Evolutionary conservation across 306 rosid genomes (phyloP).

Genomic region (Rubus idaeus): DNA sequence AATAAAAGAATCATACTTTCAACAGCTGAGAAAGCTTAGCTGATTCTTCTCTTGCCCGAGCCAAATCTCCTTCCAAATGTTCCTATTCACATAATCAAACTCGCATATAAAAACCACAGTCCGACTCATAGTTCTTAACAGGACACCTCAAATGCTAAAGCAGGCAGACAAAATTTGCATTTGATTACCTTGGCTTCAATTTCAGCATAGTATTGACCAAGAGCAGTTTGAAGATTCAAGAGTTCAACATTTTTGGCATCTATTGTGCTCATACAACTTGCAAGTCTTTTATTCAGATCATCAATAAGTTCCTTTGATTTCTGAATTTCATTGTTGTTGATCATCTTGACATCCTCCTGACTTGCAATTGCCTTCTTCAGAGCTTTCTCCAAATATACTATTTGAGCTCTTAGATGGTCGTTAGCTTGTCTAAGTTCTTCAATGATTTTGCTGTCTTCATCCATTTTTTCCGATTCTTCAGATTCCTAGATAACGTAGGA

Average conservation of each 20-base stretch:
- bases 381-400: constrained; percentile 69
- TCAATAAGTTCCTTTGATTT: constrained; percentile 66
- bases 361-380: constrained; percentile 65
- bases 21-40: constrained; percentile 64
- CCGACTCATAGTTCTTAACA: neutral
- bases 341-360: constrained; percentile 67
- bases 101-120: neutral
- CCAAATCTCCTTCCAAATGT: constrained; percentile 78
- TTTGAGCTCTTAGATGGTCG: constrained; percentile 57
- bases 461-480: constrained; percentile 97
- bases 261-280: constrained; percentile 57
- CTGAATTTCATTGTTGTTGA: constrained; percentile 51
- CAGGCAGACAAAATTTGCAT: constrained; percentile 11
- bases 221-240: constrained; percentile 91
- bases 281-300: constrained; percentile 75
- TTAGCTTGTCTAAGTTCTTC: constrained; percentile 71
- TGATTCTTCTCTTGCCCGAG: constrained; percentile 67
- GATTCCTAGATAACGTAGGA: constrained; percentile 58
- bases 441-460: constrained; percentile 87
- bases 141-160: constrained; percentile 18
- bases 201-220: constrained; percentile 98
- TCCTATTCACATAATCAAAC: constrained; percentile 41
- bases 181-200: constrained; percentile 89
- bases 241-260: constrained; percentile 88
- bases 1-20: constrained; percentile 45